Percentiles rank a stretch among this genome's conserved stretches.
These are phyloP conservation scores for Aspergillus flavus DNA, from an alignment of 2,329 filamentous ascomycete species.

Conservation along the genomic window DNA sequence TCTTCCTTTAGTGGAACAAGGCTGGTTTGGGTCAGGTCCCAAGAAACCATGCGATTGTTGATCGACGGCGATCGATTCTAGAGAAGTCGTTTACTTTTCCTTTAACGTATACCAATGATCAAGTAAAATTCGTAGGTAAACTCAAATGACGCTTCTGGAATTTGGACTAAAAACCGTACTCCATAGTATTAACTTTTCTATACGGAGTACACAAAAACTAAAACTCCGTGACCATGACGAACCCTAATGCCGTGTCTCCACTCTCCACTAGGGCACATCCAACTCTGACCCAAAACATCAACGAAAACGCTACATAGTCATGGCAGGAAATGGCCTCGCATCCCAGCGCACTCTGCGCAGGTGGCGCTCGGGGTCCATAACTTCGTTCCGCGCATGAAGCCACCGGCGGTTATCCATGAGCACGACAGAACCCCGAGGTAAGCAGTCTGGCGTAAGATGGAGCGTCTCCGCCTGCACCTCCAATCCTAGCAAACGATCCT, in stretches of 20 bases:
- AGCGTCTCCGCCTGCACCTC: constrained; percentile 18
- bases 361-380: background rate
- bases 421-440: background rate
- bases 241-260: background rate
- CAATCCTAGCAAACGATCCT: constrained; percentile 22
- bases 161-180: background rate
- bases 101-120: background rate
- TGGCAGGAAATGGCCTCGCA: background rate
- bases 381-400: constrained; percentile 3
- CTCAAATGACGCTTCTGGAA: background rate
- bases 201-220: background rate
- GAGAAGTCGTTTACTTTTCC: background rate
- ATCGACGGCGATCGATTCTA: background rate
- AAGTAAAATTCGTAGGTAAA: background rate
- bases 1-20: too few species aligned
- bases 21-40: too few species aligned
- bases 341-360: background rate
- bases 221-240: background rate
- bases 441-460: constrained; percentile 23
- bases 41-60: background rate
- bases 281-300: too few species aligned
- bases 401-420: constrained; percentile 2
- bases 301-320: background rate
- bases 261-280: too few species aligned
- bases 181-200: background rate